Percentiles rank a stretch among this genome's conserved stretches.
Evolutionary conservation across 2,329 filamentous ascomycete species (phyloP).

Genomic region (Botrytis cinerea): DNA sequence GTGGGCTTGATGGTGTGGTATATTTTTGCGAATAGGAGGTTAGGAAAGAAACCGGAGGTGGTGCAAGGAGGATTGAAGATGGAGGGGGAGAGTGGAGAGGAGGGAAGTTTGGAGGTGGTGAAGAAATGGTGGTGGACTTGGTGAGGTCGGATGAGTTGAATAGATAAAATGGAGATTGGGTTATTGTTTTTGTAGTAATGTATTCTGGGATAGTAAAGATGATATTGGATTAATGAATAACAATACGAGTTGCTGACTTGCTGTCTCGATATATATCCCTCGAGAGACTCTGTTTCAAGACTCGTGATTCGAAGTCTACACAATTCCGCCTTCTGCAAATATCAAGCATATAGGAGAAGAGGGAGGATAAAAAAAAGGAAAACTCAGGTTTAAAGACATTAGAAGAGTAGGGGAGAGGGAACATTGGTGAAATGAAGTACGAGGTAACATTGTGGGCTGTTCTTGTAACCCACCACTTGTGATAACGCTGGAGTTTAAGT

Average conservation of each 20-base stretch:
- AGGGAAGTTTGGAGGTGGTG: not conserved
- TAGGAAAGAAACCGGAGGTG: not conserved
- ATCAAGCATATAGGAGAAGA: not conserved
- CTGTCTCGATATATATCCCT: not conserved
- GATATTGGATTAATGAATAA: not conserved
- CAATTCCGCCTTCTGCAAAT: not conserved
- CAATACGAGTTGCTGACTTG: not conserved
- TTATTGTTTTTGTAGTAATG: not conserved
- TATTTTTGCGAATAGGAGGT: not conserved
- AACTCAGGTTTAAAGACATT: accelerated
- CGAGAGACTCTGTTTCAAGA: not conserved
- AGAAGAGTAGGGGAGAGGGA: not conserved
- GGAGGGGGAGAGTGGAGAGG: not conserved
- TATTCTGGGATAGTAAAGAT: not conserved
- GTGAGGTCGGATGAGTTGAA: not conserved
- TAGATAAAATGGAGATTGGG: not conserved
- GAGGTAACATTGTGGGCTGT: not conserved
- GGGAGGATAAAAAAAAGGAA: not conserved
- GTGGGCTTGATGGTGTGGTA: not conserved
- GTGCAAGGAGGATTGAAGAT: not conserved
- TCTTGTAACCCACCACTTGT: not conserved
- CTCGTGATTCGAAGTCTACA: not conserved
- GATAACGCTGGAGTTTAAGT: not conserved
- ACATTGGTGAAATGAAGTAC: not conserved
- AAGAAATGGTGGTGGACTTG: not conserved